Percentiles rank a stretch among this genome's conserved stretches.
These are phyloP conservation scores for Prunus mira DNA, from an alignment of 306 rosid genomes.

Conservation along the genomic window DNA sequence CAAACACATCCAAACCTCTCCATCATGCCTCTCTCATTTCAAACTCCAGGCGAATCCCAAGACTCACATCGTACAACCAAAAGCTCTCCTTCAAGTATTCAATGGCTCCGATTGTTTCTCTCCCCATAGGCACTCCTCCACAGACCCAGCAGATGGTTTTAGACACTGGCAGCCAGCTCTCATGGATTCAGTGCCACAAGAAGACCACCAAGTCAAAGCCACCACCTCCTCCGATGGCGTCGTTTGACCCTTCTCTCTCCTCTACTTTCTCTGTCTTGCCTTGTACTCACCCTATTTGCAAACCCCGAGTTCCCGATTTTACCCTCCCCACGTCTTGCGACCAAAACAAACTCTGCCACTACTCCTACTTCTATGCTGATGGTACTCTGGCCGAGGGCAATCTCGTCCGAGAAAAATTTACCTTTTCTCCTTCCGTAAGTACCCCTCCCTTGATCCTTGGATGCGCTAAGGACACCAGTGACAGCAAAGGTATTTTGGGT, in stretches of 20 bases:
- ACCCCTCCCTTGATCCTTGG: constrained; percentile 85
- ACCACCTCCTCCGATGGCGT: constrained; percentile 33
- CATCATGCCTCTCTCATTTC: constrained; percentile 28
- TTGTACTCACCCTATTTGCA: constrained; percentile 73
- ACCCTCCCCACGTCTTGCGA: constrained; percentile 88
- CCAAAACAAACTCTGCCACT: constrained; percentile 87
- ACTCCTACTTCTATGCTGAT: constrained; percentile 89
- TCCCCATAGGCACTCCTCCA: constrained; percentile 86
- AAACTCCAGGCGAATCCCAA: not conserved
- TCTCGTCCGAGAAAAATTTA: constrained; percentile 69
- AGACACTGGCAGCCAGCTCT: constrained; percentile 91
- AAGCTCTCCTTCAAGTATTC: constrained; percentile 57
- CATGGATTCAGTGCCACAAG: constrained; percentile 73
- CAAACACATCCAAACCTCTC: constrained; percentile 23
- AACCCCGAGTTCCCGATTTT: constrained; percentile 83
- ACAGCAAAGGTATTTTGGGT: constrained; percentile 83
- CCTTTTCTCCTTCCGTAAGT: constrained; percentile 46
- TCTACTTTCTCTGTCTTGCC: constrained; percentile 78
- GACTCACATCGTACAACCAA: constrained; percentile 27
- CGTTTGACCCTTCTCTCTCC: constrained; percentile 80
- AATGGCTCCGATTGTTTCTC: constrained; percentile 58
- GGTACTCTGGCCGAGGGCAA: constrained; percentile 93
- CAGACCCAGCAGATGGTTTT: constrained; percentile 74
- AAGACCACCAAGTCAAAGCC: constrained; percentile 15
- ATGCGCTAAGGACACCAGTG: constrained; percentile 56